These are phyloP conservation scores for Solanum hybrid DNA, from an alignment of 305 asterid genomes.

Conservation along the genomic window DNA sequence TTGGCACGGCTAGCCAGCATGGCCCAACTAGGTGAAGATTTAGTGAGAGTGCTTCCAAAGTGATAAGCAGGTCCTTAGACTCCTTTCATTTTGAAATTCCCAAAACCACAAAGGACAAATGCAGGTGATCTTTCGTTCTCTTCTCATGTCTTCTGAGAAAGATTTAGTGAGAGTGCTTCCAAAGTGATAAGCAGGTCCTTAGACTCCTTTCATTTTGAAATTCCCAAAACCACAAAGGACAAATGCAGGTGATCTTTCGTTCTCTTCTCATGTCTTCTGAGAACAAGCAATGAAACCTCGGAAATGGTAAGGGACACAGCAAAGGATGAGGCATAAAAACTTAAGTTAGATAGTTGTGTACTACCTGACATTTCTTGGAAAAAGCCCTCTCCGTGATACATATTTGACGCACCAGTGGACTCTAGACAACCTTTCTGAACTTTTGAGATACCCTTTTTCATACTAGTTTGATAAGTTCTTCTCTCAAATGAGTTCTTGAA, in stretches of 20 bases:
- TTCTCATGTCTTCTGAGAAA: neutral
- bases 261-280: neutral
- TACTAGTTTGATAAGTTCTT: neutral
- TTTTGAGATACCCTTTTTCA: neutral
- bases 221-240: neutral
- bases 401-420: neutral
- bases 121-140: neutral
- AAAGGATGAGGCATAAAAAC: neutral
- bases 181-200: neutral
- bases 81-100: neutral
- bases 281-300: neutral
- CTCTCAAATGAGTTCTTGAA: neutral
- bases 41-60: neutral
- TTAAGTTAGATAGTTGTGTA: neutral
- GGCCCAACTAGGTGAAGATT: neutral
- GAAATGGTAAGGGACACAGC: neutral
- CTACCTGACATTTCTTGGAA: neutral
- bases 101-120: neutral
- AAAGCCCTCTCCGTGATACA: neutral
- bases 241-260: neutral
- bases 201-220: neutral
- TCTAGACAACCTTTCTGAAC: neutral
- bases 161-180: neutral
- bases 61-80: neutral
- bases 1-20: neutral